Percentiles rank a stretch among this genome's conserved stretches.
phyloP scores from a whole-genome alignment of 164 flowering plant species.

The Magnolia changhungtana region DNA sequence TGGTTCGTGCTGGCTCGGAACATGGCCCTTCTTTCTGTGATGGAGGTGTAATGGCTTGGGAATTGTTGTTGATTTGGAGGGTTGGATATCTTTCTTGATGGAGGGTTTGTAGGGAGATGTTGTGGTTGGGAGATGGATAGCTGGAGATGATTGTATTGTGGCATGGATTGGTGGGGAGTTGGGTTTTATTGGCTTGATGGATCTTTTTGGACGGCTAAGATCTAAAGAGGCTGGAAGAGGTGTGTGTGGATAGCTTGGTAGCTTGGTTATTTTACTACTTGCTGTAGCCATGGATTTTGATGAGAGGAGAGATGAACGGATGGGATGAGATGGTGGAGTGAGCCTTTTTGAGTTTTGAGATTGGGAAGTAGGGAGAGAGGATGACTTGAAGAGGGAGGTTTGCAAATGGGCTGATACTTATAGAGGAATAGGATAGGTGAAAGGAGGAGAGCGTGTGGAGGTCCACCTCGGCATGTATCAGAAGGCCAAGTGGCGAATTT shows the following conservation, averaged over 20 bases:
- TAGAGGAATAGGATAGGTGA: not conserved
- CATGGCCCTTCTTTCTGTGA: not conserved
- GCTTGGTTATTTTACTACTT: not conserved
- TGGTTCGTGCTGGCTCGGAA: not conserved
- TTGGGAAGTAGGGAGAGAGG: not conserved
- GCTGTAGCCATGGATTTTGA: not conserved
- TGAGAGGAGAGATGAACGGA: too few relatives aligned
- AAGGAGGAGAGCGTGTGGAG: conserved; percentile 12
- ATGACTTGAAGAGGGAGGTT: not conserved
- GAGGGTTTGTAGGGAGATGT: conserved; percentile 8
- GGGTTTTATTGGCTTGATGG: not conserved
- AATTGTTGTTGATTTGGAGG: not conserved
- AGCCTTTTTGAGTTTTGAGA: not conserved
- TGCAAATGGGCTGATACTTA: not conserved
- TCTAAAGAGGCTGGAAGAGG: conserved; percentile 3
- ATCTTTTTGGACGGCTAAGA: conserved; percentile 1
- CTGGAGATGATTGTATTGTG: conserved; percentile 18
- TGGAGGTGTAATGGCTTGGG: conserved; percentile 2
- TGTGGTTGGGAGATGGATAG: conserved; percentile 28
- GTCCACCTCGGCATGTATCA: conserved; percentile 26
- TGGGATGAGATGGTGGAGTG: not conserved
- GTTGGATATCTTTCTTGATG: not conserved
- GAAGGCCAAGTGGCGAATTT: too few relatives aligned
- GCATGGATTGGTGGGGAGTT: conserved; percentile 1
- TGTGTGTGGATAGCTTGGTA: not conserved